Evolutionary conservation across 768 basidiomycete genomes (phyloP).

Genomic region (Calocybe indica): DNA sequence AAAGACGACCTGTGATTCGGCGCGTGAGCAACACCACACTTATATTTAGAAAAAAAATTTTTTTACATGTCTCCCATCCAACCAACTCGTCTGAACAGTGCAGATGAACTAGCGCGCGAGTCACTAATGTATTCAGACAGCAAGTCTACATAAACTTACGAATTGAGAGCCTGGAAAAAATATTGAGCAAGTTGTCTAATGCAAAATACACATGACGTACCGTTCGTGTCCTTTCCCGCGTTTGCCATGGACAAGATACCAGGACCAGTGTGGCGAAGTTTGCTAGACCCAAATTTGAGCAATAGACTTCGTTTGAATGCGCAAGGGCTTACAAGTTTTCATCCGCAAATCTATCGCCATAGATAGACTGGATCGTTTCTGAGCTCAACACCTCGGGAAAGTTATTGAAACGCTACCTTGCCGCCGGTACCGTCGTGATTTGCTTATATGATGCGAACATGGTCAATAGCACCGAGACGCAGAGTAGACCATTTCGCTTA

Average conservation of each 20-base stretch:
- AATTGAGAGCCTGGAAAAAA: slow-evolving; percentile 71
- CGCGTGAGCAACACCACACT: not conserved
- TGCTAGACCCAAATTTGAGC: slow-evolving; percentile 42
- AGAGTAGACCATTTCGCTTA: slow-evolving; percentile 31
- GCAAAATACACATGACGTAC: slow-evolving; percentile 28
- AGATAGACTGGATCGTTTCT: slow-evolving; percentile 64
- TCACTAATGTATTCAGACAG: not conserved
- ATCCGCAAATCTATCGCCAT: slow-evolving; percentile 85
- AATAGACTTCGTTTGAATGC: not conserved
- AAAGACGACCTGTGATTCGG: slow-evolving; percentile 69
- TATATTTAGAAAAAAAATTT: no score
- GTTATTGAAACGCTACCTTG: slow-evolving; percentile 43
- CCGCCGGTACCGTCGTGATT: slow-evolving; percentile 87
- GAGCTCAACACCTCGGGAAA: not conserved
- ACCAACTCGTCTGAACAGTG: slow-evolving; percentile 81
- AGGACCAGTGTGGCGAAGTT: slow-evolving; percentile 88
- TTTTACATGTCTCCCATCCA: slow-evolving; percentile 80
- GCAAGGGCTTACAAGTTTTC: slow-evolving; percentile 82
- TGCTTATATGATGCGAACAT: slow-evolving; percentile 33
- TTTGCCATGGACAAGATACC: slow-evolving; percentile 95
- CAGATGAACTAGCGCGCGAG: slow-evolving; percentile 72
- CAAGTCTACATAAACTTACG: slow-evolving; percentile 34
- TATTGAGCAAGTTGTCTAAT: slow-evolving; percentile 1
- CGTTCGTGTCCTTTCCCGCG: slow-evolving; percentile 88
- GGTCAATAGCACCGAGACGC: slow-evolving; percentile 8